Evolutionary conservation across 345 rosid species (phyloP).

Genomic region (Gossypium sturtianum): DNA sequence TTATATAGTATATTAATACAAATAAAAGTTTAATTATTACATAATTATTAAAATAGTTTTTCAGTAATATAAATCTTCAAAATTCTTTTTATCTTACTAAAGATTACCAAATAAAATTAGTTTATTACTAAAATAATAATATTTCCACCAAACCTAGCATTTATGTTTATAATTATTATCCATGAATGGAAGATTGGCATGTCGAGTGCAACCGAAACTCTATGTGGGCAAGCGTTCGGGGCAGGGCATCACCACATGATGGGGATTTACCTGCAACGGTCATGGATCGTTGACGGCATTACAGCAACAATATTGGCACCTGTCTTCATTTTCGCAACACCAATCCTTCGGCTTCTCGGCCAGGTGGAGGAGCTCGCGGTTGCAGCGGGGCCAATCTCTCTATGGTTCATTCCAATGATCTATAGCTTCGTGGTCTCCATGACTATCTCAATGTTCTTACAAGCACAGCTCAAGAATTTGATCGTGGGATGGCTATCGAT

Average conservation of each 20-base stretch:
- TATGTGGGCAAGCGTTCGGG: slow-evolving; percentile 41
- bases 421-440: slow-evolving; percentile 21
- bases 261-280: slow-evolving; percentile 31
- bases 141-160: too few relatives aligned
- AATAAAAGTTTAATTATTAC: too few relatives aligned
- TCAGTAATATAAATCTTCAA: too few relatives aligned
- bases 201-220: slow-evolving; percentile 18
- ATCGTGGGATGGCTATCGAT: slow-evolving; percentile 22
- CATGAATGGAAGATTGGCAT: slow-evolving; percentile 9
- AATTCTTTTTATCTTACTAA: too few relatives aligned
- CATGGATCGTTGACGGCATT: background rate
- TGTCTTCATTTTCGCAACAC: slow-evolving; percentile 23
- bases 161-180: background rate
- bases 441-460: slow-evolving; percentile 29
- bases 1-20: too few relatives aligned
- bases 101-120: too few relatives aligned
- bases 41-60: too few relatives aligned
- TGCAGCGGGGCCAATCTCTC: slow-evolving; percentile 14
- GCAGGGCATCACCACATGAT: slow-evolving; percentile 35
- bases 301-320: slow-evolving; percentile 23
- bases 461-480: slow-evolving; percentile 25
- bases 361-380: slow-evolving; percentile 17
- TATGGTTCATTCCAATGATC: slow-evolving; percentile 28
- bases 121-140: too few relatives aligned
- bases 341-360: slow-evolving; percentile 20